Base-by-base conservation (phyloP, 257 asterid genomes). In the Capsicum rhomboideum region DNA sequence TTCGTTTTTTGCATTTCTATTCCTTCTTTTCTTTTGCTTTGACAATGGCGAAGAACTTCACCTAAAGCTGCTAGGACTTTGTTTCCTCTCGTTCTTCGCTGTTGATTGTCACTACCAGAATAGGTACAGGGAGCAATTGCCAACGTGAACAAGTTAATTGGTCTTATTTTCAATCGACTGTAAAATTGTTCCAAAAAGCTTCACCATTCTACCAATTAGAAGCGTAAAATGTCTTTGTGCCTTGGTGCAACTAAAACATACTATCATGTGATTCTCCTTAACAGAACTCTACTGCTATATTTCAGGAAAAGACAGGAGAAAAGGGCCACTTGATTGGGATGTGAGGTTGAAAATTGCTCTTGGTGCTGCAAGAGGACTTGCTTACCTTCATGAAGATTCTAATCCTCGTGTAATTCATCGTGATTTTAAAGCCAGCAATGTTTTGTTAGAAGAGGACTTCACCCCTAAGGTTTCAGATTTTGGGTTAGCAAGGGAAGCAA, bases 381-480 rank as follows among this genome's bases (percentile, higher is more conserved):
- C 99, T 83, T 97, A 97, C 83, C 98, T 97, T 83, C 99, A 97
- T 85, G 99, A 97, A 85, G 99, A 97, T 87, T 95, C 99, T 58
- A 95, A 92, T 87, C 99, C 99, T 84, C 97, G 99, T 80, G 99
- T 97, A 64, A 97, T 97, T 86, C 99, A 97, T 86, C 89, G 99
- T 86, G 99, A 97, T 88, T 97, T 97, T 69, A 97, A 97, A 89
- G 98, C 98, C 29, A 93, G 98, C 85, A 97, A 97, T 86, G 97
- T 97, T 79, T 86, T 97, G 85, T 91, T 97, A 40, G 99, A 95
- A 84, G 94, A 91, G 63, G 98, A 97, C 80, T 93, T 91, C 82
- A 95, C 98, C 79, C 98, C 99, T 61, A 97, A 97, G 90, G 99
- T 97, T 80, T 92, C 99, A 14, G 99, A 97, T 90, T 97, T 97